Conservation (phyloP, 305 asterid genomes). For the Fraxinus velutina region DNA sequence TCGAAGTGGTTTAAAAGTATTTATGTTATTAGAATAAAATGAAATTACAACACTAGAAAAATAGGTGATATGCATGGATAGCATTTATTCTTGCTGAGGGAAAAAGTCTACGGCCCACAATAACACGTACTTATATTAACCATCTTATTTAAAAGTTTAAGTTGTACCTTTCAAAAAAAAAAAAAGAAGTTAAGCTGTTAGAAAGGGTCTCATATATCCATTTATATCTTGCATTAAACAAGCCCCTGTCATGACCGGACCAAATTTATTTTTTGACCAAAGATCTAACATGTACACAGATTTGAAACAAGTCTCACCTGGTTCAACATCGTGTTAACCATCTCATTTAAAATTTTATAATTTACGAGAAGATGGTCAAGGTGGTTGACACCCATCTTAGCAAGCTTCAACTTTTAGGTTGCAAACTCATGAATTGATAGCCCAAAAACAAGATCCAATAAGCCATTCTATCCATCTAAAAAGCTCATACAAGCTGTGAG, state of each 20-base stretch:
- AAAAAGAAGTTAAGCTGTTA: background rate
- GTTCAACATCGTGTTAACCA: background rate
- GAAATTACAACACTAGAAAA: background rate
- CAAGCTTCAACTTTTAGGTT: background rate
- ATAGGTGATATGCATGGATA: background rate
- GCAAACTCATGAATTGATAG: background rate
- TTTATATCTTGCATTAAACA: background rate
- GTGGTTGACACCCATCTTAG: background rate
- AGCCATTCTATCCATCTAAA: background rate
- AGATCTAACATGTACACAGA: background rate
- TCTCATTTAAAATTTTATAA: background rate
- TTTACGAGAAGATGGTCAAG: background rate
- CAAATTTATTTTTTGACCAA: background rate
- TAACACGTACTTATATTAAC: background rate
- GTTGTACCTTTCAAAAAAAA: too few relatives aligned
- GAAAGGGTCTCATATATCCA: background rate
- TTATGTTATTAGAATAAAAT: background rate
- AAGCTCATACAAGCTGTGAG: background rate
- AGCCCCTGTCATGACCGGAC: background rate
- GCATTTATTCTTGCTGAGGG: background rate
- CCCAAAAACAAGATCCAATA: background rate
- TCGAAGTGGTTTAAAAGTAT: background rate
- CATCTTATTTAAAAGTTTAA: background rate
- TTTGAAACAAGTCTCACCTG: background rate
- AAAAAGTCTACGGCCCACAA: background rate